Conservation (phyloP, 148 eudicot species). For the Vaccinium corymbosum region DNA sequence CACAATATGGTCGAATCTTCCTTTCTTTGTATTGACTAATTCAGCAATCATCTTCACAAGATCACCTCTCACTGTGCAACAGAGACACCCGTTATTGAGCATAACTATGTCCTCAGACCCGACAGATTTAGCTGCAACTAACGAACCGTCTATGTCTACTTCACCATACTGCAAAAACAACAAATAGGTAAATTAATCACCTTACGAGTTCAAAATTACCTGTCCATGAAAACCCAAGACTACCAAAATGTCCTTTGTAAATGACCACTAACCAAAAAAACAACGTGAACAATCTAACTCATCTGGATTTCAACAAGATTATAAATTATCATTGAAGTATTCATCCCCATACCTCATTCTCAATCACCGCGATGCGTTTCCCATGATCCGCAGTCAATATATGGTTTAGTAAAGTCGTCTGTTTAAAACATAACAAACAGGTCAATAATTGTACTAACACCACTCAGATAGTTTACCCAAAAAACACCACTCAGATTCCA, state of each 20-base stretch:
- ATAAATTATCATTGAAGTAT: neutral
- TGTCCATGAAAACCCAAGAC: neutral
- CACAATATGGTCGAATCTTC: constrained; percentile 90
- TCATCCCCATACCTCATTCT: constrained; percentile 71
- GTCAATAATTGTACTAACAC: neutral
- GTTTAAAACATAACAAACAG: constrained; percentile 22
- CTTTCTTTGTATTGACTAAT: constrained; percentile 75
- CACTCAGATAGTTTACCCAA: neutral
- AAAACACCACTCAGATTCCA: neutral
- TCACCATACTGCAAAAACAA: constrained; percentile 74
- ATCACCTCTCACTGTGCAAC: constrained; percentile 99
- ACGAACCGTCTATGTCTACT: constrained; percentile 96
- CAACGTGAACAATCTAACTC: neutral
- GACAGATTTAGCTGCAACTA: constrained; percentile 84
- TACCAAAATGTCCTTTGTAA: neutral
- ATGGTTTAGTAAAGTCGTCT: constrained; percentile 88
- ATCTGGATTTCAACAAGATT: neutral
- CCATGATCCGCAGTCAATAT: constrained; percentile 88
- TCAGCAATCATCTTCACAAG: constrained; percentile 94
- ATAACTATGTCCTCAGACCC: constrained; percentile 96
- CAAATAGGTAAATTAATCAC: constrained; percentile 1
- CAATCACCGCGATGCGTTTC: constrained; percentile 91
- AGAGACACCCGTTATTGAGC: constrained; percentile 97
- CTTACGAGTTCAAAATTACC: neutral
- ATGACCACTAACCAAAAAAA: neutral